Evolutionary conservation across 176 grass and related monocot species (phyloP), one percentile per base, ranked within the genome.

Genomic region (Calamus simplicifolius): DNA sequence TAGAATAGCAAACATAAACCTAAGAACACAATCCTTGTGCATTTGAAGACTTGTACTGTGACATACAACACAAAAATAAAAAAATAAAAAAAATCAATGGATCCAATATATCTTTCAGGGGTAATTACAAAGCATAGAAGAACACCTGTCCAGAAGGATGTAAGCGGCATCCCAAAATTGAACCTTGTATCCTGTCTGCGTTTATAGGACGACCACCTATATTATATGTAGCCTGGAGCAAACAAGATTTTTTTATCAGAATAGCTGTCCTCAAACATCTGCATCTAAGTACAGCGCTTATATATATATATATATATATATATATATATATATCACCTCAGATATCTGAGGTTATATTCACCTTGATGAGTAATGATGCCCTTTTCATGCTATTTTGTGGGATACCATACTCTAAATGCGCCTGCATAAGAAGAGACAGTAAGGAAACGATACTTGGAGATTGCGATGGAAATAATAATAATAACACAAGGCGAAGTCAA

Each of bases 391-490:
- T 92, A 50, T 73, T 92, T 64, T 82, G 69, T 0, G 79, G 75
- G 48, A 78, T 73, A 6, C 93, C 81, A 14, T 89, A 58, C 57
- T 98, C 93, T 25, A 98, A 29, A 73, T 92, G 81, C n/a, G 88
- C 84, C 93, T 98, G 66, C 7, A 21, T 55, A 85, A 63, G 54
- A 15, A 12, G 54, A 15, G 6, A 60, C 14, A 21, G 15, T 62
- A 16, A 54, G 29, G 56, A 48, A 18, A 66, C 2, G 26, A 3
- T 16, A 77, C 4, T 18, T 5, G 6, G 62, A 31, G 56, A 38
- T 49, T 25, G 12, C 54, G 25, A 12, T 29, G 14, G 64, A 26
- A 38, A 29, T 29, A 6, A 16, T 62, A 6, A 16, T 62, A 27
- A 4, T 12, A 43, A 10, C 35, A 43, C 35, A 13, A 12, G 35